Conservation (phyloP, 306 rosid genomes). For the Gastrolobium bilobum region DNA sequence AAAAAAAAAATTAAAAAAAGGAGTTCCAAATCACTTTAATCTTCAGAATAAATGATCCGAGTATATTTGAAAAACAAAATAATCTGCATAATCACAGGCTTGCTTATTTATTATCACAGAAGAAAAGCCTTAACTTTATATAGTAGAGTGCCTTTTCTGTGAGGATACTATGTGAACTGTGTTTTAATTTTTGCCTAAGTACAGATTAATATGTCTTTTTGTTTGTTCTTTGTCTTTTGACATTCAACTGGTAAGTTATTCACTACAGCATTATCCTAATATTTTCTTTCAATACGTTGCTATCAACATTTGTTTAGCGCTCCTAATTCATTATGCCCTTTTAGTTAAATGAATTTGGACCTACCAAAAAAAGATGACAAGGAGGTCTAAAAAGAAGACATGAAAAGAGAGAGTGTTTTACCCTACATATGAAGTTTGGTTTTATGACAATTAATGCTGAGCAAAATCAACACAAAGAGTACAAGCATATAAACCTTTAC, state of each 20-base stretch:
- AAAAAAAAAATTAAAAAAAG: conserved; percentile 8
- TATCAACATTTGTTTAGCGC: conserved; percentile 52
- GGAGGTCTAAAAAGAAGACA: conserved; percentile 66
- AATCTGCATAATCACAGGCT: conserved; percentile 18
- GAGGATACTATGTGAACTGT: conserved; percentile 47
- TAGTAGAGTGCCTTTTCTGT: conserved; percentile 51
- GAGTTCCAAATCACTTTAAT: conserved; percentile 31
- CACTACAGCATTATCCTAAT: conserved; percentile 41
- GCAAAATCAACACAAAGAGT: conserved; percentile 47
- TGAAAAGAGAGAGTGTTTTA: conserved; percentile 58
- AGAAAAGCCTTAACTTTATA: conserved; percentile 54
- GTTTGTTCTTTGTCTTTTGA: conserved; percentile 54
- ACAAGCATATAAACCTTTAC: conserved; percentile 53
- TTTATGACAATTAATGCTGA: conserved; percentile 46
- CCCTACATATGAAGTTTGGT: conserved; percentile 67
- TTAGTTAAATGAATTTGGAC: conserved; percentile 59
- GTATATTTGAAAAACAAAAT: background rate
- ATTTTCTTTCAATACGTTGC: conserved; percentile 46
- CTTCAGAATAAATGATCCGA: background rate
- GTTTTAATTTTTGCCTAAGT: conserved; percentile 48
- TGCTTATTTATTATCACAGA: conserved; percentile 37
- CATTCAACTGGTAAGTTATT: conserved; percentile 38
- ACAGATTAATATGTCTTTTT: conserved; percentile 60
- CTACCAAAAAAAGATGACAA: conserved; percentile 56
- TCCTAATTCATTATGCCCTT: conserved; percentile 46